These are phyloP conservation scores for Blastomyces silverae DNA, from an alignment of 2,329 filamentous ascomycete species.

Conservation along the genomic window DNA sequence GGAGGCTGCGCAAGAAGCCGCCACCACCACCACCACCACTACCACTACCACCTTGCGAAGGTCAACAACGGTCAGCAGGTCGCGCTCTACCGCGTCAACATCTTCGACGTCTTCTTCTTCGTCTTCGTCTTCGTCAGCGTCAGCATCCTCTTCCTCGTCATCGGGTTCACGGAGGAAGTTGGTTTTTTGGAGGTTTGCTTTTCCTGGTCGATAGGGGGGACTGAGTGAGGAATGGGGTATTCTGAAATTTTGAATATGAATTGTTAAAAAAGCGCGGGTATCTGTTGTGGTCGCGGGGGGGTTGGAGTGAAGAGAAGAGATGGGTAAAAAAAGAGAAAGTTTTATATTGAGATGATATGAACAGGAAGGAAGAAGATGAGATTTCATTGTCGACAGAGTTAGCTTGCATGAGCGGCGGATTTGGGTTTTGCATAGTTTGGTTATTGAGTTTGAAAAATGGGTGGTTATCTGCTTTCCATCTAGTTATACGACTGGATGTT, in stretches of 20 bases:
- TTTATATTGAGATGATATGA: too few species aligned
- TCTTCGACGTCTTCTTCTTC: not conserved
- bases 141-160: not conserved
- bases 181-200: too few species aligned
- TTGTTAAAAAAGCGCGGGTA: too few species aligned
- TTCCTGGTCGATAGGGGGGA: not conserved
- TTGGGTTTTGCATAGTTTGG: not conserved
- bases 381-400: too few species aligned
- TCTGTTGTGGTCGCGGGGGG: too few species aligned
- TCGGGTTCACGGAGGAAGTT: conserved; percentile 1
- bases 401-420: too few species aligned
- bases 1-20: conserved; percentile 19
- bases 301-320: too few species aligned
- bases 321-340: too few species aligned
- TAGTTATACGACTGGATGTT: not conserved
- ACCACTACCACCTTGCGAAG: conserved; percentile 32
- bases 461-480: not conserved
- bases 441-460: not conserved
- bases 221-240: too few species aligned
- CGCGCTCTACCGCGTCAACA: not conserved
- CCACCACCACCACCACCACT: conserved; percentile 25
- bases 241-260: too few species aligned
- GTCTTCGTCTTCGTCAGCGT: not conserved
- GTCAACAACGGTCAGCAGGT: conserved; percentile 21
- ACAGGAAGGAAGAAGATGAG: too few species aligned